Conservation (phyloP, 495 filamentous ascomycete species). For the Antarctomyces pellizariae region DNA sequence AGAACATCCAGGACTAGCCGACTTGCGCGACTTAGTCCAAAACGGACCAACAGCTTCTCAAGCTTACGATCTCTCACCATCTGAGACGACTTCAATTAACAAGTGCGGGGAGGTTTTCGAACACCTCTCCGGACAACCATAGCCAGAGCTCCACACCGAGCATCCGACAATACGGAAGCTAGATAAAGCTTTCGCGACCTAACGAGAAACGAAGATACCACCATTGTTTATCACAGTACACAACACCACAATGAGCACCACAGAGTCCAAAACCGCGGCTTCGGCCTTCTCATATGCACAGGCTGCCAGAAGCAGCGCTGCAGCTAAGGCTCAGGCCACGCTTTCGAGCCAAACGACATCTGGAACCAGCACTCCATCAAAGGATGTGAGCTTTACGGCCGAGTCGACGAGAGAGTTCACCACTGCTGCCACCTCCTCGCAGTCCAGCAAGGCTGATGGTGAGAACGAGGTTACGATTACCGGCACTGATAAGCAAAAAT, state of each 20-base stretch:
- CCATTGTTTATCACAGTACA: background rate
- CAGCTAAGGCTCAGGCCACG: slow-evolving; percentile 8
- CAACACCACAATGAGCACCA: slow-evolving; percentile 9
- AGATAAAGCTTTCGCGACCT: background rate
- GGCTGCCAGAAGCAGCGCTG: slow-evolving; percentile 54
- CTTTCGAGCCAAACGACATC: slow-evolving; percentile 12
- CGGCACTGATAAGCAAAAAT: slow-evolving; percentile 15
- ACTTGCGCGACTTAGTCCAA: no score
- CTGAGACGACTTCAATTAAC: no score
- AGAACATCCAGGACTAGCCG: no score
- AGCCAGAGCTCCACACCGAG: slow-evolving; percentile 7
- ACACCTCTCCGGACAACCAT: slow-evolving; percentile 16
- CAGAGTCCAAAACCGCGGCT: slow-evolving; percentile 6
- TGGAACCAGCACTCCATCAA: slow-evolving; percentile 15
- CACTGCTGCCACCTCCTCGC: slow-evolving; percentile 1
- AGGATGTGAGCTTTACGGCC: slow-evolving; percentile 6
- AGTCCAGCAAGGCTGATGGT: background rate
- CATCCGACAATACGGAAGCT: slow-evolving; percentile 3
- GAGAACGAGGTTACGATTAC: slow-evolving; percentile 16
- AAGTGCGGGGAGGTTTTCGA: slow-evolving; percentile 15
- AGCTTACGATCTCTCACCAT: no score
- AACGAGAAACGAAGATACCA: background rate
- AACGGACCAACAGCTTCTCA: no score
- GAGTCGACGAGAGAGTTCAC: slow-evolving; percentile 8
- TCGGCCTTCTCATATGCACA: slow-evolving; percentile 75